phyloP scores from a whole-genome alignment of 345 rosid genomes.

The Clausena lansium region DNA sequence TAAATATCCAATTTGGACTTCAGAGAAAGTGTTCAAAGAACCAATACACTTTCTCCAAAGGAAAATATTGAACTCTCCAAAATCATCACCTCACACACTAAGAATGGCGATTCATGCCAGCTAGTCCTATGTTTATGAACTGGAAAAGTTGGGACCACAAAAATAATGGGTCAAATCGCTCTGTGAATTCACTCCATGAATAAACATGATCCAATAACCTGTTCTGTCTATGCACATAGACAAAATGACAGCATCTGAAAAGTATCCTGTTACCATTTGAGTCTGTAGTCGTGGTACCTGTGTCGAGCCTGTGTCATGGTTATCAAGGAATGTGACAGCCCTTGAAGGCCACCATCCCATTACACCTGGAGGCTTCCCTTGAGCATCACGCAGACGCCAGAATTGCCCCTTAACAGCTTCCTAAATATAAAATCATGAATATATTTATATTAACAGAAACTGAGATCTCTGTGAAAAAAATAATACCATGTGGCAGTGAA shows the following conservation, averaged over 20 bases:
- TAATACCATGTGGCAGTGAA: not conserved
- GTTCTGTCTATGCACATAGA: not conserved
- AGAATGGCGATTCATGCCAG: not conserved
- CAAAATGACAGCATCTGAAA: constrained; percentile 3
- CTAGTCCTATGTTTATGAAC: not conserved
- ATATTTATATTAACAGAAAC: constrained; percentile 3
- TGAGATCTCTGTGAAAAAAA: not conserved
- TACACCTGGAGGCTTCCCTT: constrained; percentile 91
- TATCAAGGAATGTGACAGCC: constrained; percentile 84
- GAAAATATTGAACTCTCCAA: not conserved
- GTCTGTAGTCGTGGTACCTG: constrained; percentile 40
- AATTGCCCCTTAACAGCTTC: constrained; percentile 88
- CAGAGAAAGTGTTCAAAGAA: not conserved
- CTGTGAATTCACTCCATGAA: not conserved
- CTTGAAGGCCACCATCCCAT: constrained; percentile 98
- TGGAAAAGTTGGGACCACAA: not conserved
- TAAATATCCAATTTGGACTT: not conserved
- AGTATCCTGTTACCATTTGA: not conserved
- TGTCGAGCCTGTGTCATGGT: constrained; percentile 94
- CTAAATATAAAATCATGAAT: constrained; percentile 31
- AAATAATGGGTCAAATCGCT: not conserved
- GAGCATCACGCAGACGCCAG: constrained; percentile 78
- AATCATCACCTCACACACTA: not conserved
- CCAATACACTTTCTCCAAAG: not conserved
- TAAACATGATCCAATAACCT: not conserved